phyloP scores from a whole-genome alignment of 768 basidiomycete species.

The Kwoniella dejecticola region DNA sequence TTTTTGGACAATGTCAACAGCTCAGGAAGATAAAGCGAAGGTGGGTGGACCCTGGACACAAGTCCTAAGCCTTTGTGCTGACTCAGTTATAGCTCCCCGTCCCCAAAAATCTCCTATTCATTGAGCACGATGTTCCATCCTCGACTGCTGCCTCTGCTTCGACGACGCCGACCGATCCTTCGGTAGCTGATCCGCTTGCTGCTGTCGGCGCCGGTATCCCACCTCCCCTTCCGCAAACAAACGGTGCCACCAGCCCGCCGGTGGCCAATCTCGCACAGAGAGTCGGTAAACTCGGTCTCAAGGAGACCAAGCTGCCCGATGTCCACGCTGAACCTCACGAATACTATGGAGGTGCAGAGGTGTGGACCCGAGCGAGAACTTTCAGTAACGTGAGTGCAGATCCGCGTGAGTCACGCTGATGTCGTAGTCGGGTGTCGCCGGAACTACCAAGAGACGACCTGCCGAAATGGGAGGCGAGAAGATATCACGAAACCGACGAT shows the following conservation, averaged over 20 bases:
- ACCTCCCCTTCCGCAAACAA: conserved; percentile 14
- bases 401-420: background rate
- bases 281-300: conserved; percentile 33
- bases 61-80: background rate
- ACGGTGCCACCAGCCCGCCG: conserved; percentile 8
- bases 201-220: conserved; percentile 21
- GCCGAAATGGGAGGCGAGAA: conserved; percentile 77
- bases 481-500: conserved; percentile 70
- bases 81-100: conserved; percentile 40
- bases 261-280: conserved; percentile 4
- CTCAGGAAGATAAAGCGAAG: conserved; percentile 14
- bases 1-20: background rate
- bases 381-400: conserved; percentile 73
- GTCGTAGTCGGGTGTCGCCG: conserved; percentile 68
- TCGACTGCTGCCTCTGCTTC: conserved; percentile 33
- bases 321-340: conserved; percentile 71
- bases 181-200: conserved; percentile 30
- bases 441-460: conserved; percentile 69
- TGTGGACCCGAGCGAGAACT: conserved; percentile 78
- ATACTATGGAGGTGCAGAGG: conserved; percentile 80
- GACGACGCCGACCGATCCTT: conserved; percentile 32
- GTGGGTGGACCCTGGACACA: conserved; percentile 10
- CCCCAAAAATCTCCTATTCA: conserved; percentile 54
- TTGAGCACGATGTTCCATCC: conserved; percentile 50
- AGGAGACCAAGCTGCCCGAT: conserved; percentile 41